These are phyloP conservation scores for Cardamine chenopodiifolia DNA, from an alignment of 345 rosid genomes.

Conservation along the genomic window DNA sequence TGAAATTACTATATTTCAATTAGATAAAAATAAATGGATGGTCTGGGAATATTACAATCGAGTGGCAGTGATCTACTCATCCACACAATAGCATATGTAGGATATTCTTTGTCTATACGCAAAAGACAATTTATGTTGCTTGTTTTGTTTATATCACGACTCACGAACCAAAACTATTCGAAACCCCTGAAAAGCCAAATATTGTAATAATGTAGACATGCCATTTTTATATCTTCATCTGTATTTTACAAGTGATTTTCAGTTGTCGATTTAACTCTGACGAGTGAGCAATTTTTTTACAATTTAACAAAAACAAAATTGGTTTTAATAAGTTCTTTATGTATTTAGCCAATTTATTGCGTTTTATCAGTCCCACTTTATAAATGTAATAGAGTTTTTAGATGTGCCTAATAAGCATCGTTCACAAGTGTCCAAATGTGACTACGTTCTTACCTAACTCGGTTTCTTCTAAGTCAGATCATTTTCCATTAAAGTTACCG, in stretches of 20 bases:
- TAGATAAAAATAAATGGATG: not conserved
- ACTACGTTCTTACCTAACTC: slow-evolving; percentile 23
- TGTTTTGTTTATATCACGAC: slow-evolving; percentile 1
- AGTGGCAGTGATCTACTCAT: not conserved
- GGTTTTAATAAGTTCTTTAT: not conserved
- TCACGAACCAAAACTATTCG: slow-evolving; percentile 10
- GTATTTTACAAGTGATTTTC: not conserved
- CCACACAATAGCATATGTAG: slow-evolving; percentile 28
- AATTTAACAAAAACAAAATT: not conserved
- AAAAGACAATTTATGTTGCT: slow-evolving; percentile 4
- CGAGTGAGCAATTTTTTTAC: not conserved
- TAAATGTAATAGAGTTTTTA: slow-evolving; percentile 8
- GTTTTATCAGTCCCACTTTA: not conserved
- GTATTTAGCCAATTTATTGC: not conserved
- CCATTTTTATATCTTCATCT: not conserved
- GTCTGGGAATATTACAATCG: slow-evolving; percentile 25
- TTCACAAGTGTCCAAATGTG: slow-evolving; percentile 22
- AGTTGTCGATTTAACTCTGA: not conserved
- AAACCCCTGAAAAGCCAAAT: no score
- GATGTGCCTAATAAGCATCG: slow-evolving; percentile 10
- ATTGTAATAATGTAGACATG: not conserved
- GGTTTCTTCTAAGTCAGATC: slow-evolving; percentile 5
- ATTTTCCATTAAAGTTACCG: not conserved
- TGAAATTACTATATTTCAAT: not conserved
- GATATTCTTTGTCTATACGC: slow-evolving; percentile 37